Conservation (phyloP, 495 filamentous ascomycete genomes). For the Barbatosphaeria neglecta region DNA sequence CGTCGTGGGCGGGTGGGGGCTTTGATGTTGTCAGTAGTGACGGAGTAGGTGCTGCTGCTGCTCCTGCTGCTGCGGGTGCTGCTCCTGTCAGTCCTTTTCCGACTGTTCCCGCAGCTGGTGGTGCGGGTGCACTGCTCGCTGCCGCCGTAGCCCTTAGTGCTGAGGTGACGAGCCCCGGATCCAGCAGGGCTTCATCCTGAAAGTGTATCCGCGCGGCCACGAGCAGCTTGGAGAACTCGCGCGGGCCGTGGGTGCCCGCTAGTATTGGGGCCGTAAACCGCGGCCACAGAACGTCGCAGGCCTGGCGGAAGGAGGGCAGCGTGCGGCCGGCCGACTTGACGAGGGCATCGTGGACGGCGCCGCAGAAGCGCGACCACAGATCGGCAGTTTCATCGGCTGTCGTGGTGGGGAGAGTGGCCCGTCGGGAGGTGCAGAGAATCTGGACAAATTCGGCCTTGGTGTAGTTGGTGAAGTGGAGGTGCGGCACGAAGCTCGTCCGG, state of each 20-base stretch:
- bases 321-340: conserved; percentile 54
- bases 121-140: too few relatives aligned
- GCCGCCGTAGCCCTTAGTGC: neutral
- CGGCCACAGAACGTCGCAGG: conserved; percentile 54
- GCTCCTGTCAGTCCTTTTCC: too few relatives aligned
- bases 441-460: conserved; percentile 63
- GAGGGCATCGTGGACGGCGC: conserved; percentile 61
- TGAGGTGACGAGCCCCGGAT: conserved; percentile 53
- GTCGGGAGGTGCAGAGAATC: conserved; percentile 48
- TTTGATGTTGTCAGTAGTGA: conserved; percentile 4
- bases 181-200: conserved; percentile 60
- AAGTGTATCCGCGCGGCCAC: conserved; percentile 63
- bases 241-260: conserved; percentile 50
- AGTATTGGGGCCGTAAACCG: conserved; percentile 56
- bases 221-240: conserved; percentile 74
- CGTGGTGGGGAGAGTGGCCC: conserved; percentile 22
- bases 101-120: too few relatives aligned
- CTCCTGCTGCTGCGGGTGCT: conserved; percentile 2
- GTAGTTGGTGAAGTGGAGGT: conserved; percentile 80
- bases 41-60: conserved; percentile 8
- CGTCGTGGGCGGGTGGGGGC: too few relatives aligned
- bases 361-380: conserved; percentile 71
- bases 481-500: conserved; percentile 57
- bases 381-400: conserved; percentile 37
- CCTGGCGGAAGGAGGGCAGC: conserved; percentile 45